Evolutionary conservation across 495 filamentous ascomycete species (phyloP), one percentile per base, ranked within the genome.

Genomic region (Halenospora varia): DNA sequence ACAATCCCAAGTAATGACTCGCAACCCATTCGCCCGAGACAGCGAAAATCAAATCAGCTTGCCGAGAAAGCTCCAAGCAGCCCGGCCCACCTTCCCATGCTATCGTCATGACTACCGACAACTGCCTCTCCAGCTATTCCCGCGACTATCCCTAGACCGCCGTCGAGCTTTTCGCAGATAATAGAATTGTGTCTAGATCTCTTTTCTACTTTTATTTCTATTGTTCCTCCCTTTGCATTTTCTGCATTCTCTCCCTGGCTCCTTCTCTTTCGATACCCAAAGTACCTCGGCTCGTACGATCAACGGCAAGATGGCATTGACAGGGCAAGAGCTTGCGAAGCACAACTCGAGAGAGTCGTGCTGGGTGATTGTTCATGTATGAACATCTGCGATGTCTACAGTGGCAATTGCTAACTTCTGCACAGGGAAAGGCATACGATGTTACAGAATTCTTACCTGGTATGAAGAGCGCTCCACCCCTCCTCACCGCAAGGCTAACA

Each of bases 281-380:
- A 13, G 13, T 35, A 35, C 29, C 29, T 35, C 29, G 29, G 29
- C 29, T 35, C 29, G 13, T 35, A 35, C 26, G 19, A 24, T 13
- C 51, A 20, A 29, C 50, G 25, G 10, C 51, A 42, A 57, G 23
- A 66, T 63, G 64, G 2, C 51, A 53, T 57, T 68, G 29, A 66
- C 54, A 15, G 66, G 66, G 51, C 23, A 63, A 55, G 60, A 68
- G 22, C 44, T 68, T 11, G 66, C 63, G 22, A 79, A 86, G 70
- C 90, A 94, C 66, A 83, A 82, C 68, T 81, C 66, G 42, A 73
- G 75, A 51, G 77, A 88, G 59, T 86, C 84, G 20, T 92, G 88
- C 68, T 94, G 89, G 89, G 82, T 92, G 10, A 88, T 88, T 48
- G 77, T 93, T 51, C 87, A 90, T 69, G 82, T 66, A 71, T 70